Evolutionary conservation across 805 yeast genomes (phyloP), one percentile per base, ranked within the genome.

Genomic region (Soucietia sequanensis): DNA sequence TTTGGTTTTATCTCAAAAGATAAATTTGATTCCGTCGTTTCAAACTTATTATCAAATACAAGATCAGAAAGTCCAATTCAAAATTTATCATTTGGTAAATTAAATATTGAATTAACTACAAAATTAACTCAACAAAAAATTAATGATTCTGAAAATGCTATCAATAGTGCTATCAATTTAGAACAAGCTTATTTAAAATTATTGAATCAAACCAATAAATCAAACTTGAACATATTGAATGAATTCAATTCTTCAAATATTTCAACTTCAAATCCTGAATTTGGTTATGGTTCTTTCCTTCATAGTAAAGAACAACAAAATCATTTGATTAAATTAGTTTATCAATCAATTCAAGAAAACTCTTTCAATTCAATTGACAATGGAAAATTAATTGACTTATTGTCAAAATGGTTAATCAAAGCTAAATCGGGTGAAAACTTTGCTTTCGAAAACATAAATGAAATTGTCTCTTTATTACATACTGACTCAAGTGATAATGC

Each of bases 171-270:
- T 5, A 52, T 68, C 37, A 60, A 62, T 17, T 71, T 81, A 44
- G 96, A 87, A 60, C 76, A 79, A 33, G 87, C 90, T 13, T 90
- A 90, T 63, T 62, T 80, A 45, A 82, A 81, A 55, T 78, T 91
- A 13, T 71, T 90, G 46, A 60, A 73, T 31, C 95, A 89, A 59
- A 69, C 86, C 6, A 81, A 80, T 53, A 60, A 71, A 12, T 56
- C 69, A 6, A 68, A 76, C 35, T 65, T 85, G 41, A 67, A 73
- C 34, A 60, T 89, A 23, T 67, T 84, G 55, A 83, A 87, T 59
- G 80, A 80, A 35, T 75, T 60, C 45, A 48, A 70, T 12, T 67
- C 73, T 16, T 61, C 64, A 23, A 64, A 70, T 28, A 63, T 67
- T 33, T 76, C 77, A 4, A 60, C 62, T 22, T 52, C 78, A 13